Evolutionary conservation across 179 eudicot species (phyloP).

Genomic region (Pouteria campechiana): DNA sequence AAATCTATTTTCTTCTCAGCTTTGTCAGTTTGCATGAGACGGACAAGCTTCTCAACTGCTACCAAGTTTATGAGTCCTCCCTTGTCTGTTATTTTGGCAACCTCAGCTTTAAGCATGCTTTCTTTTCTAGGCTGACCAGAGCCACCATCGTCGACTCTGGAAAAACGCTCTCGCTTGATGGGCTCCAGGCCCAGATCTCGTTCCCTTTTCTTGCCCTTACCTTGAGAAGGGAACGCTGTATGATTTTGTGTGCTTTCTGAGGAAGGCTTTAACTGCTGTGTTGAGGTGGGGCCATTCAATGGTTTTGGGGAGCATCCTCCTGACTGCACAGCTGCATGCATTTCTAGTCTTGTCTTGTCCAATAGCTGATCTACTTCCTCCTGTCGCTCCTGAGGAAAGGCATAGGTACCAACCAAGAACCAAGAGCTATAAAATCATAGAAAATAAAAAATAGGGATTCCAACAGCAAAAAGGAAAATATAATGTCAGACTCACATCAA

Average conservation of each 20-base stretch:
- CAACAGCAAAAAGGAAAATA: neutral
- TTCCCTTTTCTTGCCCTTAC: conserved; percentile 29
- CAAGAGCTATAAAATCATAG: too few species aligned
- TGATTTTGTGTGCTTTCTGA: conserved; percentile 32
- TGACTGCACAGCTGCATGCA: conserved; percentile 21
- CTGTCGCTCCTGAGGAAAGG: conserved; percentile 21
- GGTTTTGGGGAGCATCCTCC: conserved; percentile 23
- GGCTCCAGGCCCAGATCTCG: conserved; percentile 20
- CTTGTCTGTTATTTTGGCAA: conserved; percentile 21
- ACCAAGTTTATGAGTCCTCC: conserved; percentile 29
- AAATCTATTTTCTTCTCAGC: conserved; percentile 25
- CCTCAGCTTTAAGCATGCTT: conserved; percentile 15
- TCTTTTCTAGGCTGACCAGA: conserved; percentile 18
- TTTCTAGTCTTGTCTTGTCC: conserved; percentile 17
- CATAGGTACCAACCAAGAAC: conserved; percentile 2
- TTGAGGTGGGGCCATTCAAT: conserved; percentile 22
- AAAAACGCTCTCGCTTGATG: conserved; percentile 18
- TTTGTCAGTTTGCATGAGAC: conserved; percentile 28
- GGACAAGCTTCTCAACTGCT: conserved; percentile 26
- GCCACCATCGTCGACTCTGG: conserved; percentile 16
- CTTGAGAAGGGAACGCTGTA: conserved; percentile 14
- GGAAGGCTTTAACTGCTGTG: conserved; percentile 27
- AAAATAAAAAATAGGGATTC: too few species aligned
- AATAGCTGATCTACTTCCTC: conserved; percentile 26
- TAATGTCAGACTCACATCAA: conserved; percentile 19